A percentile compares a stretch with the other conserved stretches of the same genome.
Conservation (phyloP, 345 rosid species). For the Hibiscus tridactylites region DNA sequence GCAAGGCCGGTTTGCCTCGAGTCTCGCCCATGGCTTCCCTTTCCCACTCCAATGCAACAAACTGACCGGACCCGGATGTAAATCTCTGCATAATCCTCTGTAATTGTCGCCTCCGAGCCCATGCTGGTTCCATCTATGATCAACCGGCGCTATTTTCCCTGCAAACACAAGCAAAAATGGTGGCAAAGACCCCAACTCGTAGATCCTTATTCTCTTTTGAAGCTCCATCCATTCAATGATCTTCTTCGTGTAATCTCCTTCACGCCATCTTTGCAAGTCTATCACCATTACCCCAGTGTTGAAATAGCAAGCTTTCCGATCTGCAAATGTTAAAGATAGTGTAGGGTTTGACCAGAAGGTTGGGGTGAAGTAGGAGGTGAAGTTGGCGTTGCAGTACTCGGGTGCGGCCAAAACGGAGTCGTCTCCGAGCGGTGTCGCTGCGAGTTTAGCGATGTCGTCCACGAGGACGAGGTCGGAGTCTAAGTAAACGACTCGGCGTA, state of each 20-base stretch:
- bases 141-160: conserved; percentile 64
- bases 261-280: conserved; percentile 58
- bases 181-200: conserved; percentile 74
- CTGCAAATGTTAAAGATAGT: conserved; percentile 52
- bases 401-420: conserved; percentile 63
- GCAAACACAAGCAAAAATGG: conserved; percentile 79
- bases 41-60: conserved; percentile 68
- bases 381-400: conserved; percentile 72
- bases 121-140: conserved; percentile 85
- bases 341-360: conserved; percentile 79
- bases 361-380: conserved; percentile 74
- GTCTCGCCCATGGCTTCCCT: conserved; percentile 64
- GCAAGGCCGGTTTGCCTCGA: conserved; percentile 42
- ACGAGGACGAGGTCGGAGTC: conserved; percentile 82
- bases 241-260: conserved; percentile 56
- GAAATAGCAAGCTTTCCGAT: conserved; percentile 64
- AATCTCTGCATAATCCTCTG: conserved; percentile 39
- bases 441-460: conserved; percentile 65
- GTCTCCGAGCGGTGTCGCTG: conserved; percentile 38
- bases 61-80: conserved; percentile 67
- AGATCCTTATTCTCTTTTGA: conserved; percentile 73
- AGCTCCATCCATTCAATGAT: conserved; percentile 95
- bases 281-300: conserved; percentile 92
- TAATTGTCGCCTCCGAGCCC: conserved; percentile 67
- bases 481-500: conserved; percentile 57